These are phyloP conservation scores for Dacryopinax primogenitus DNA, from an alignment of 768 basidiomycete species.

Conservation along the genomic window DNA sequence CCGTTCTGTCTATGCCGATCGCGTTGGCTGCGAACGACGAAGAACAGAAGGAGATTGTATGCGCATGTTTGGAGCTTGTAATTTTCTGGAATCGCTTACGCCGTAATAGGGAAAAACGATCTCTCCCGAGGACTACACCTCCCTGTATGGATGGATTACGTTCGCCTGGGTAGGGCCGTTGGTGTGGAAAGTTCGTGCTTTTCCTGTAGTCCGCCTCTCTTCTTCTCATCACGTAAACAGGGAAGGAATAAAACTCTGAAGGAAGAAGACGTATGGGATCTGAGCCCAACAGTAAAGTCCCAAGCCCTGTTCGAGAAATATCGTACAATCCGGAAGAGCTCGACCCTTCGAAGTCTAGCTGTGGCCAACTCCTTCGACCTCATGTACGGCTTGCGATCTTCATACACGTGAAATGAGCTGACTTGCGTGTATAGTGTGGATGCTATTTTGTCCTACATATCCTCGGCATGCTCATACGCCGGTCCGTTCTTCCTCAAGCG, in stretches of 20 bases:
- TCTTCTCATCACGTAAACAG: conserved; percentile 18
- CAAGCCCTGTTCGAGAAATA: conserved; percentile 49
- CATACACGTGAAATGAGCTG: background rate
- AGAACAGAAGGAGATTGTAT: conserved; percentile 48
- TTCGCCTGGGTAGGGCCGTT: conserved; percentile 56
- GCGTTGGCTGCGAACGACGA: conserved; percentile 44
- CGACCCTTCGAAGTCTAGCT: conserved; percentile 10
- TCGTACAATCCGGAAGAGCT: conserved; percentile 26
- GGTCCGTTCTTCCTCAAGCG: conserved; percentile 78
- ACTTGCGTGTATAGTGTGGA: conserved; percentile 52
- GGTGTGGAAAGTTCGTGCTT: conserved; percentile 25
- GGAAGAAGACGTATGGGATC: conserved; percentile 57
- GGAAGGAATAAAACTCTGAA: conserved; percentile 45
- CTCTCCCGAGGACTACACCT: conserved; percentile 66
- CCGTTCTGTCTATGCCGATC: conserved; percentile 53
- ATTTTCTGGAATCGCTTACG: background rate
- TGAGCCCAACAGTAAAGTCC: conserved; percentile 57
- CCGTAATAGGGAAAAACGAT: conserved; percentile 36
- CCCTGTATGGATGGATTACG: conserved; percentile 52
- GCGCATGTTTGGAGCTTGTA: conserved; percentile 23
- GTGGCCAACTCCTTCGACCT: conserved; percentile 38
- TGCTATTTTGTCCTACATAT: conserved; percentile 50
- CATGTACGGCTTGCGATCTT: conserved; percentile 21
- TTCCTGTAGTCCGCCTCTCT: conserved; percentile 31
- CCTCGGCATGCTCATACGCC: conserved; percentile 64